These are phyloP conservation scores for Rhododendron molle DNA, from an alignment of 148 eudicot genomes.

Conservation along the genomic window DNA sequence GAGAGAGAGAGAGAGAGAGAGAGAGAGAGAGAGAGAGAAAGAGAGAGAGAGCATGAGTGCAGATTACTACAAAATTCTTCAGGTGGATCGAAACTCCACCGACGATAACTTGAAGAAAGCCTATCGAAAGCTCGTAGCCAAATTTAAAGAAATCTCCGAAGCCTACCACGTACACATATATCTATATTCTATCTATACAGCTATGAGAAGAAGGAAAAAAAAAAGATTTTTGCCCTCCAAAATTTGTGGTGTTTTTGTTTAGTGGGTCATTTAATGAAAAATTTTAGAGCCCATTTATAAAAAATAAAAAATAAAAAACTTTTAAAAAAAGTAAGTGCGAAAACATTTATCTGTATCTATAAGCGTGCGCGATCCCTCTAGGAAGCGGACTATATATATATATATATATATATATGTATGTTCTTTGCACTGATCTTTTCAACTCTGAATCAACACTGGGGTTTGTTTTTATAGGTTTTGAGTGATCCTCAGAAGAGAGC, in stretches of 20 bases:
- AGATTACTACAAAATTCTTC: conserved; percentile 59
- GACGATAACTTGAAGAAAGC: conserved; percentile 65
- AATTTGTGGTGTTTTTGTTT: no score
- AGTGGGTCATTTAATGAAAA: no score
- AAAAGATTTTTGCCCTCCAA: no score
- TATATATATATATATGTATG: no score
- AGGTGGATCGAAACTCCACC: conserved; percentile 48
- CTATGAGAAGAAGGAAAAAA: no score
- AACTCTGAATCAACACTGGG: neutral
- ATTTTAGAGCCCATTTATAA: no score
- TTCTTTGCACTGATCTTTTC: neutral
- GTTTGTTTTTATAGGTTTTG: conserved; percentile 42
- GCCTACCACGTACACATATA: conserved; percentile 51
- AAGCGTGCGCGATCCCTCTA: no score
- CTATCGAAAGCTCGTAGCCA: conserved; percentile 66
- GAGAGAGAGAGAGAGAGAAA: conserved; percentile 2
- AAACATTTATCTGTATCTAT: no score
- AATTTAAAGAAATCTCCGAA: conserved; percentile 70
- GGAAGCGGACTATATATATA: no score
- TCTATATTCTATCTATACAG: no score
- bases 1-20: neutral
- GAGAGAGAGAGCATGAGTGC: conserved; percentile 32
- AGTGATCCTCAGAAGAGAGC: conserved; percentile 80
- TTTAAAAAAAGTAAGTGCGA: no score
- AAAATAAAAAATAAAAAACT: no score